phyloP scores from a whole-genome alignment of 2,329 filamentous ascomycete genomes.

The Aspergillus udagawae region DNA sequence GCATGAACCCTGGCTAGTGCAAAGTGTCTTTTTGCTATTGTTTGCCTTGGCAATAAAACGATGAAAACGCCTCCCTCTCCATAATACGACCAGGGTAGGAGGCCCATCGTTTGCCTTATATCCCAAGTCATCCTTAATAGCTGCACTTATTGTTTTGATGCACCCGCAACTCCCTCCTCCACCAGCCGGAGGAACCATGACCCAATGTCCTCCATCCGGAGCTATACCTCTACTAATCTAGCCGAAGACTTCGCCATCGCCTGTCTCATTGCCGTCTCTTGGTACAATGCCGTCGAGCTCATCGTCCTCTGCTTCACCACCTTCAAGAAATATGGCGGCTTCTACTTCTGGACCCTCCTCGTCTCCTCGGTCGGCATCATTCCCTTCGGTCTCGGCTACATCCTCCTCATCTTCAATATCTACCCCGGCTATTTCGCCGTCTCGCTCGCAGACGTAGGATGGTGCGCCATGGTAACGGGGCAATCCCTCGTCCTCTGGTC shows the following conservation, averaged over 20 bases:
- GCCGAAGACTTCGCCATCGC: constrained; percentile 18
- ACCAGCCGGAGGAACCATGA: not conserved
- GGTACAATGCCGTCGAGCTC: constrained; percentile 41
- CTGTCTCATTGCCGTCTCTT: constrained; percentile 24
- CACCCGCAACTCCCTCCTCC: not conserved
- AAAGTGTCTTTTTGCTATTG: not conserved
- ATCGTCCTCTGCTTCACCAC: constrained; percentile 45
- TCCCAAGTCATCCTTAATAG: not conserved
- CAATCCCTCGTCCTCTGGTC: constrained; percentile 59
- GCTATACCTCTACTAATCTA: not conserved
- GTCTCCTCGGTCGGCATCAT: constrained; percentile 43
- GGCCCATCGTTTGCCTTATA: not conserved
- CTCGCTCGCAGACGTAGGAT: constrained; percentile 46
- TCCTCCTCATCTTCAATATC: constrained; percentile 25
- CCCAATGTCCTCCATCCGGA: not conserved
- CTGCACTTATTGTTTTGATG: not conserved
- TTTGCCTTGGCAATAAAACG: not conserved
- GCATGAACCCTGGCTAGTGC: not conserved
- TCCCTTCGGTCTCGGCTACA: constrained; percentile 34
- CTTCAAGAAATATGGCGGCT: constrained; percentile 45
- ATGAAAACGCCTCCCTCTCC: not conserved
- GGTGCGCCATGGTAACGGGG: constrained; percentile 57
- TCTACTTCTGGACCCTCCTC: constrained; percentile 50
- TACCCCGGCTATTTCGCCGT: constrained; percentile 24
- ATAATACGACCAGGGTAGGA: not conserved